Evolutionary conservation across 371 early-diverging fungal species (phyloP).

Genomic region (Batkoa obscura): DNA sequence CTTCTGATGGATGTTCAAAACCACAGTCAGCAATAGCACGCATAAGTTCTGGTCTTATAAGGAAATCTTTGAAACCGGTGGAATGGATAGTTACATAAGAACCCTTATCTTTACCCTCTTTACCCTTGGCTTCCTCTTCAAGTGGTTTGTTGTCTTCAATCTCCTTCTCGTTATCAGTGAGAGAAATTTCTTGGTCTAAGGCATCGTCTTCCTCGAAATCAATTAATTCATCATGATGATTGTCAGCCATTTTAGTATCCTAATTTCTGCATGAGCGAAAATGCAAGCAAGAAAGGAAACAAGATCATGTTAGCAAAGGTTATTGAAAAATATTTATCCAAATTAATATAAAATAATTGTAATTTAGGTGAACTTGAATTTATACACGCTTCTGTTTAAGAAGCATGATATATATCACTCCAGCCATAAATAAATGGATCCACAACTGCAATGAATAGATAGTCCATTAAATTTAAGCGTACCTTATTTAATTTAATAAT

Average conservation of each 20-base stretch:
- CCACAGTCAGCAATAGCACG: slow-evolving; percentile 93
- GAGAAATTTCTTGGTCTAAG: background rate
- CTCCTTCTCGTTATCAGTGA: slow-evolving; percentile 16
- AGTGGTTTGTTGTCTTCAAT: slow-evolving; percentile 16
- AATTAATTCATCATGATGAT: slow-evolving; percentile 79
- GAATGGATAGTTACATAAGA: slow-evolving; percentile 94
- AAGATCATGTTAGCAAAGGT: no score
- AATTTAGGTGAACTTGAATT: no score
- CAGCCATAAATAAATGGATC: no score
- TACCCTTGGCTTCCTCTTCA: slow-evolving; percentile 27
- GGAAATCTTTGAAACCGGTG: slow-evolving; percentile 96
- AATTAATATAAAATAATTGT: no score
- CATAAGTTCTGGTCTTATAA: slow-evolving; percentile 87
- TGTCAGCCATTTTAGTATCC: slow-evolving; percentile 18
- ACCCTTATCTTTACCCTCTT: slow-evolving; percentile 71
- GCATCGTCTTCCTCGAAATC: slow-evolving; percentile 84
- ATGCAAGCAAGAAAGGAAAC: no score
- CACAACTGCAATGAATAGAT: no score
- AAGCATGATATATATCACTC: no score
- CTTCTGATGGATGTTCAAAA: slow-evolving; percentile 97
- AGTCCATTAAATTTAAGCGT: no score
- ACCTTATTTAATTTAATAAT: no score
- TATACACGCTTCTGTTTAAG: no score
- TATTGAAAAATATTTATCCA: no score
- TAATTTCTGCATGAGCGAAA: no score